phyloP scores from a whole-genome alignment of 768 basidiomycete genomes.

The Piloderma croceum region DNA sequence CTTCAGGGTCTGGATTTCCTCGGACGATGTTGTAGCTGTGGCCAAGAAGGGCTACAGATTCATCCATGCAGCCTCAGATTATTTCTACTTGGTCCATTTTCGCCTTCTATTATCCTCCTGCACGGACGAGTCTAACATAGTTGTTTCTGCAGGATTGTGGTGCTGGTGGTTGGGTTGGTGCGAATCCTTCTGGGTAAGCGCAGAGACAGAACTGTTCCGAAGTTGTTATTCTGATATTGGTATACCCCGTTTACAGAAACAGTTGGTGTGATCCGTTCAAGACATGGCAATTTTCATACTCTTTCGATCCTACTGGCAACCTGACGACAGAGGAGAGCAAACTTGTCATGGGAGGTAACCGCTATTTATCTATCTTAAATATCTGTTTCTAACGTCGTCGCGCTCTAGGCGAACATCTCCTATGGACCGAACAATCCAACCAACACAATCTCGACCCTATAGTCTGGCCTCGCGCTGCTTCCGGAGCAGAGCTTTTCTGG shows the following conservation, averaged over 20 bases:
- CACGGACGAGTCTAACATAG: slow-evolving; percentile 1
- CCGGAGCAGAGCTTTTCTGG: slow-evolving; percentile 76
- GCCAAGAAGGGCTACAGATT: slow-evolving; percentile 55
- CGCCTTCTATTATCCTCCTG: background rate
- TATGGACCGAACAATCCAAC: slow-evolving; percentile 73
- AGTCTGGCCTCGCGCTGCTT: slow-evolving; percentile 68
- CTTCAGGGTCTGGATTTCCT: slow-evolving; percentile 67
- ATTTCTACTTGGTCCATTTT: slow-evolving; percentile 57
- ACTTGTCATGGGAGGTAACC: slow-evolving; percentile 65
- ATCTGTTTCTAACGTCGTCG: background rate
- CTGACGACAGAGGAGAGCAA: slow-evolving; percentile 40
- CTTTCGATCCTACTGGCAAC: slow-evolving; percentile 66
- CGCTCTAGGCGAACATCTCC: slow-evolving; percentile 49
- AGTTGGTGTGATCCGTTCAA: slow-evolving; percentile 58
- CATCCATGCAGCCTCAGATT: slow-evolving; percentile 64
- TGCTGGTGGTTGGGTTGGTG: slow-evolving; percentile 64
- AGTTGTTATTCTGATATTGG: no score
- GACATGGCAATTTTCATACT: slow-evolving; percentile 69
- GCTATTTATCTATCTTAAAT: background rate
- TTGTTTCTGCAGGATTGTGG: slow-evolving; percentile 52
- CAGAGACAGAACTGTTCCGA: no score
- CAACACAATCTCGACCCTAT: slow-evolving; percentile 65
- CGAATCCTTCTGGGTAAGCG: slow-evolving; percentile 37
- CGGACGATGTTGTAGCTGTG: slow-evolving; percentile 52
- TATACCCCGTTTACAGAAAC: slow-evolving; percentile 8